Evolutionary conservation across 225 moss, liverwort and hornwort species (phyloP), one percentile per base, ranked within the genome.

Genomic region (Neckera pumila): DNA sequence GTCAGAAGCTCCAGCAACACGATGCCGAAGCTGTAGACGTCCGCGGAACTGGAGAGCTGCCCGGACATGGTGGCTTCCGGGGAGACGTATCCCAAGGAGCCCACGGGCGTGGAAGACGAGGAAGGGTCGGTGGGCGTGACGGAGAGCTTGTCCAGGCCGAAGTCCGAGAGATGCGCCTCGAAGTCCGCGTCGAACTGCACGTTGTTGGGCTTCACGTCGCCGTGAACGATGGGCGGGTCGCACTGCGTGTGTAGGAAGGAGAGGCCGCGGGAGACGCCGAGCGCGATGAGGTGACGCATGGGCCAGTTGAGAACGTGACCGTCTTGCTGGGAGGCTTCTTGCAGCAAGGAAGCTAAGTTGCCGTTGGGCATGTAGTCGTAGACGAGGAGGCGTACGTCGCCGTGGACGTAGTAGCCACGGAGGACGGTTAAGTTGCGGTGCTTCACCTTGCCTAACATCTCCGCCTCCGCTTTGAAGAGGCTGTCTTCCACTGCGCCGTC

Each of bases 311-410:
- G 89, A 3, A 93, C 93, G 83, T 90, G 92, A 11, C 93, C 91
- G 60, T 93, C 93, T 69, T 93, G 92, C 86, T 93, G 92, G 14
- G 93, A 92, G 12, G 94, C 94, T 31, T 94, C 94, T 67, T 95
- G 95, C 25, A 95, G 65, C 45, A 98, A 88, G 22, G 96, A 96
- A 3, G 97, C 98, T 17, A 98, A 92, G 89, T 95, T 97, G 42
- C 96, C 97, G 86, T 98, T 97, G 17, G 97, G 96, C 98, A 98
- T 98, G 85, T 98, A 98, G 89, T 98, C 96, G 88, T 96, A 96
- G 3, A 98, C 95, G 70, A 98, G 91, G 53, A 98, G 93, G 43
- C 96, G 95, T 21, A 95, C 95, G 60, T 97, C 97, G 71, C 97
- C 94, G 82, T 93, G 95, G 4, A 95, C 96, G 82, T 96, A 97